A percentile compares a stretch with the other conserved stretches of the same genome.
phyloP scores from a whole-genome alignment of 2,329 filamentous ascomycete genomes.

The Sclerotinia trifoliorum region DNA sequence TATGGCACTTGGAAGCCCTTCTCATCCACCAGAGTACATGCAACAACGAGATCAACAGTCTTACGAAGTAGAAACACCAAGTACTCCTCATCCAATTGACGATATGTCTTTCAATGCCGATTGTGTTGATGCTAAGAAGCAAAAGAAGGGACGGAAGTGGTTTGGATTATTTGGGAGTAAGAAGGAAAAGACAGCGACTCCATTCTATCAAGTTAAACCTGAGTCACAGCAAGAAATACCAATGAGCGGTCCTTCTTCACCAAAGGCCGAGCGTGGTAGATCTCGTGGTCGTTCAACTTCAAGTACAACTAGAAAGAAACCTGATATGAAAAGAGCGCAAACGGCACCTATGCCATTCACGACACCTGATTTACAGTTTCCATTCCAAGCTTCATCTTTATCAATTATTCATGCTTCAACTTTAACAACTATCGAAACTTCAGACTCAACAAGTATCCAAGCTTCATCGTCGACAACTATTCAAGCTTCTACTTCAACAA shows the following conservation, averaged over 20 bases:
- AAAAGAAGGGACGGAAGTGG: conserved; percentile 58
- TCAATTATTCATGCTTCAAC: conserved; percentile 10
- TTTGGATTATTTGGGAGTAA: conserved; percentile 50
- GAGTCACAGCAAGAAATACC: conserved; percentile 25
- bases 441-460: neutral
- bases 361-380: conserved; percentile 29
- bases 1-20: conserved; percentile 71
- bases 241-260: conserved; percentile 10
- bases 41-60: conserved; percentile 27
- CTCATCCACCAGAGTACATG: conserved; percentile 39
- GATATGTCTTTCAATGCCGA: conserved; percentile 22
- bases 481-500: neutral
- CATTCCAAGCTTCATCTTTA: neutral
- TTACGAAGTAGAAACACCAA: conserved; percentile 18
- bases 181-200: conserved; percentile 42
- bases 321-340: conserved; percentile 33
- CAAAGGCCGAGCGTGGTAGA: conserved; percentile 25
- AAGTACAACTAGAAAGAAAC: conserved; percentile 32
- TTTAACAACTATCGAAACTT: conserved; percentile 1
- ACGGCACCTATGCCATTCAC: conserved; percentile 35
- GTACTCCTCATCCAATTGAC: conserved; percentile 34
- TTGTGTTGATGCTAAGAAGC: conserved; percentile 24
- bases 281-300: conserved; percentile 32
- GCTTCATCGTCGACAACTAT: conserved; percentile 4
- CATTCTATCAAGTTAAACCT: conserved; percentile 39